Evolutionary conservation across 2,329 filamentous ascomycete species (phyloP).

Genomic region (Neoscytalidium dimidiatum): DNA sequence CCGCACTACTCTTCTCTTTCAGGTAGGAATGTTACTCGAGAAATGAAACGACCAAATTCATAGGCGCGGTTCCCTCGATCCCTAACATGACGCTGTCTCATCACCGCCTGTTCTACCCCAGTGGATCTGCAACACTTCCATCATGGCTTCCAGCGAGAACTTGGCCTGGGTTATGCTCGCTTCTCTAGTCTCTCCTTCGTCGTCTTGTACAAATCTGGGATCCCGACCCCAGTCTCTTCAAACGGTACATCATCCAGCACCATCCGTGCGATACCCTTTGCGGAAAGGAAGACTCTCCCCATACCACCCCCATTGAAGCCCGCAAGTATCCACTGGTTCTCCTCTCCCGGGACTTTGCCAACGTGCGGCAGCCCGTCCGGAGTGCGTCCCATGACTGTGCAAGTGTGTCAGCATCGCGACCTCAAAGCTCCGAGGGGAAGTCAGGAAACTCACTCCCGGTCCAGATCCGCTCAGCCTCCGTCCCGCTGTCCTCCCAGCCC

Average conservation of each 20-base stretch:
- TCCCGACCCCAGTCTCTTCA: constrained; percentile 32
- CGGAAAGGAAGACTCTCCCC: constrained; percentile 26
- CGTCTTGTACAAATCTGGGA: constrained; percentile 41
- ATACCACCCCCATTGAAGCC: constrained; percentile 27
- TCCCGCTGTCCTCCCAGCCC: constrained; percentile 27
- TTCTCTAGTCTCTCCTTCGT: constrained; percentile 29
- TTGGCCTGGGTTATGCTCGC: neutral
- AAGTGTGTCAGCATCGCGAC: neutral
- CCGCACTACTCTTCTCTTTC: too few species aligned
- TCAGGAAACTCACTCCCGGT: constrained; percentile 28
- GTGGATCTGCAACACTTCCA: neutral
- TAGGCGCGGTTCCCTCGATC: too few species aligned
- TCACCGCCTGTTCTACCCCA: too few species aligned
- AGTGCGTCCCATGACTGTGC: constrained; percentile 25
- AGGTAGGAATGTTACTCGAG: too few species aligned
- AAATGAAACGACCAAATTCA: too few species aligned
- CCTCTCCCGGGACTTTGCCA: constrained; percentile 19
- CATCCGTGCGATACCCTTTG: constrained; percentile 46
- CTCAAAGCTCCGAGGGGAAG: neutral
- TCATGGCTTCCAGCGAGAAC: neutral
- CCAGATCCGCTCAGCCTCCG: constrained; percentile 25
- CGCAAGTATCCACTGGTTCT: constrained; percentile 24
- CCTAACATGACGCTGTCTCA: too few species aligned
- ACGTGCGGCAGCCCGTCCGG: constrained; percentile 25
- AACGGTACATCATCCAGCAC: constrained; percentile 33